Conservation (phyloP, 768 basidiomycete genomes). For the Leccinum obscurum region DNA sequence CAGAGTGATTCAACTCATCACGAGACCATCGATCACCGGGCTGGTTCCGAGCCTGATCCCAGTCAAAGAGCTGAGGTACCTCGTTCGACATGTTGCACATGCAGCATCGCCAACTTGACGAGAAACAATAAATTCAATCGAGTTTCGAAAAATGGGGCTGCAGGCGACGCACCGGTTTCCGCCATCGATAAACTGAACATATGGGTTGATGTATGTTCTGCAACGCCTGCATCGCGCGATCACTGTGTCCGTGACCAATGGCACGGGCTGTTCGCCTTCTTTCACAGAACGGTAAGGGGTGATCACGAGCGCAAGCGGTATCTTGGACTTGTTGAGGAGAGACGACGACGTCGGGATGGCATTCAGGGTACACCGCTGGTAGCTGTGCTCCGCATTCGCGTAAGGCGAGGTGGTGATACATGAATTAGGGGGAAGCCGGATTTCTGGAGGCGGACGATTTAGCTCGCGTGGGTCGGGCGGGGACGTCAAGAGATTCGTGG, state of each 20-base stretch:
- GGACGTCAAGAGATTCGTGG: constrained; percentile 88
- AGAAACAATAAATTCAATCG: constrained; percentile 4
- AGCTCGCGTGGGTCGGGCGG: constrained; percentile 91
- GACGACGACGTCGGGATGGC: constrained; percentile 91
- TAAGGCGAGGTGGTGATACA: constrained; percentile 74
- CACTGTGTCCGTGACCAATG: constrained; percentile 90
- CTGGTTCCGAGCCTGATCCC: constrained; percentile 92
- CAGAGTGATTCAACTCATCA: constrained; percentile 88
- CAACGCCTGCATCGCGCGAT: constrained; percentile 96
- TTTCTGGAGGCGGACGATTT: constrained; percentile 80
- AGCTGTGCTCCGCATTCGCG: constrained; percentile 87
- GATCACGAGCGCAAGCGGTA: constrained; percentile 86
- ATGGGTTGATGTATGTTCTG: constrained; percentile 97
- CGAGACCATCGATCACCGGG: constrained; percentile 95
- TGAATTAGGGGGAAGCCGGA: constrained; percentile 83
- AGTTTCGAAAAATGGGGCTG: not conserved
- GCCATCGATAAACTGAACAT: constrained; percentile 96
- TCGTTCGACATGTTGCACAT: constrained; percentile 99
- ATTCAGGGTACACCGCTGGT: constrained; percentile 89
- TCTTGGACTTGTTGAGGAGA: constrained; percentile 83
- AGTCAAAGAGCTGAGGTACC: constrained; percentile 97
- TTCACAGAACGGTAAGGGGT: constrained; percentile 89
- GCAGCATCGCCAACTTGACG: constrained; percentile 89
- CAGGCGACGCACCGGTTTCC: constrained; percentile 70
- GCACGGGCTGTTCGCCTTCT: constrained; percentile 80